Conservation (phyloP, 345 rosid genomes). For the Corymbia maculata region DNA sequence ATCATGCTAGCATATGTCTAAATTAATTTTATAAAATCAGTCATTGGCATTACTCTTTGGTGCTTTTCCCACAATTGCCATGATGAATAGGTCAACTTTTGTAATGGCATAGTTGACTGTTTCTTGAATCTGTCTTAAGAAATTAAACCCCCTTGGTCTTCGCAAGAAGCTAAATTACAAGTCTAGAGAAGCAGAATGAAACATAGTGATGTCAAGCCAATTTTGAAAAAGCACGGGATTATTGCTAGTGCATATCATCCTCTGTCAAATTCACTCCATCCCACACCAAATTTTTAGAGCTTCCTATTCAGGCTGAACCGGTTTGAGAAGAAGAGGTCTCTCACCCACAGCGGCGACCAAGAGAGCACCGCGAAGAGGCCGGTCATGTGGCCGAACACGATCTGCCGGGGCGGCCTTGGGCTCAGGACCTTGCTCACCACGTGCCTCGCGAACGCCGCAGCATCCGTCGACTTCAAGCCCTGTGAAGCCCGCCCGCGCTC, state of each 20-base stretch:
- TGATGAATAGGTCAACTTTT: background rate
- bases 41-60: background rate
- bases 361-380: conserved; percentile 43
- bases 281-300: background rate
- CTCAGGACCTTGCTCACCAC: conserved; percentile 44
- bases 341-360: conserved; percentile 53
- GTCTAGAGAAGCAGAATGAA: background rate
- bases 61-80: background rate
- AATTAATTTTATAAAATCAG: background rate
- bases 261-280: background rate
- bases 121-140: background rate
- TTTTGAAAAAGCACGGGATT: background rate
- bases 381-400: conserved; percentile 50
- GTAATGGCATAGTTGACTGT: background rate
- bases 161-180: background rate
- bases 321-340: conserved; percentile 40
- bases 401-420: conserved; percentile 39
- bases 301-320: conserved; percentile 25
- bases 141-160: background rate
- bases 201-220: background rate
- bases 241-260: background rate
- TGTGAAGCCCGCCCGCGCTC: conserved; percentile 53
- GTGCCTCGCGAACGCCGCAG: conserved; percentile 34
- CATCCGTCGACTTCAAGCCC: conserved; percentile 28
- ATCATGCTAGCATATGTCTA: background rate